Conservation (phyloP, 306 rosid species). For the Quercus berberidifolia region DNA sequence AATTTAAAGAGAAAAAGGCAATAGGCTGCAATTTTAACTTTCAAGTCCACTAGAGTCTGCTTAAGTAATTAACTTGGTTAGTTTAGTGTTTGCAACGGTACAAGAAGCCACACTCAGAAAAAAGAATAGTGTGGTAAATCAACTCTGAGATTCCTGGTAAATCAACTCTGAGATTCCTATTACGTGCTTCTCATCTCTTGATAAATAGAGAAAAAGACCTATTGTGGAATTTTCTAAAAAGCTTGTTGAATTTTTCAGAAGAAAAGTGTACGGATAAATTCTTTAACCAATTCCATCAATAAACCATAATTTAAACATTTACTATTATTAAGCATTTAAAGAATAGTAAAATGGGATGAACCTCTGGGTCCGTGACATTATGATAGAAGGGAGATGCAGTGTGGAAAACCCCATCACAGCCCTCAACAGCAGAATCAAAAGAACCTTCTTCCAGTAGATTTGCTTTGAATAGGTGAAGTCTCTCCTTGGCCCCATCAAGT, state of each 20-base stretch:
- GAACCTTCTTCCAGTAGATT: constrained; percentile 40
- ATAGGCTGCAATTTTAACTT: background rate
- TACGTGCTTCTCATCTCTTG: background rate
- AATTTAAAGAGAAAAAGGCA: background rate
- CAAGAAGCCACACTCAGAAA: background rate
- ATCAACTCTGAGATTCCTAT: background rate
- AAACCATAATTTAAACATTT: background rate
- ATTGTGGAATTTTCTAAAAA: background rate
- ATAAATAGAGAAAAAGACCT: background rate
- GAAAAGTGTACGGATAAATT: background rate
- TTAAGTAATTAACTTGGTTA: background rate
- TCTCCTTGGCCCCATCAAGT: constrained; percentile 45
- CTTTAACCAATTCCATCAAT: background rate
- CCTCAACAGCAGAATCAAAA: constrained; percentile 32
- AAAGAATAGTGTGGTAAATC: background rate
- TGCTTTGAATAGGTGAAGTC: constrained; percentile 40
- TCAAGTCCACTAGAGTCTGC: background rate
- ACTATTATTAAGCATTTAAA: background rate
- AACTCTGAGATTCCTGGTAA: background rate
- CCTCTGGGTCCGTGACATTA: constrained; percentile 38
- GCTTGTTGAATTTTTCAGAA: background rate
- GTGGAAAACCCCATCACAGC: constrained; percentile 40
- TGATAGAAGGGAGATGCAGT: constrained; percentile 41
- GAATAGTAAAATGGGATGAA: background rate
- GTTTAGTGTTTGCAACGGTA: background rate